Percentiles rank a stretch among this genome's conserved stretches.
Evolutionary conservation across 768 basidiomycete species (phyloP).

Genomic region (Boletus tylopilopsis): DNA sequence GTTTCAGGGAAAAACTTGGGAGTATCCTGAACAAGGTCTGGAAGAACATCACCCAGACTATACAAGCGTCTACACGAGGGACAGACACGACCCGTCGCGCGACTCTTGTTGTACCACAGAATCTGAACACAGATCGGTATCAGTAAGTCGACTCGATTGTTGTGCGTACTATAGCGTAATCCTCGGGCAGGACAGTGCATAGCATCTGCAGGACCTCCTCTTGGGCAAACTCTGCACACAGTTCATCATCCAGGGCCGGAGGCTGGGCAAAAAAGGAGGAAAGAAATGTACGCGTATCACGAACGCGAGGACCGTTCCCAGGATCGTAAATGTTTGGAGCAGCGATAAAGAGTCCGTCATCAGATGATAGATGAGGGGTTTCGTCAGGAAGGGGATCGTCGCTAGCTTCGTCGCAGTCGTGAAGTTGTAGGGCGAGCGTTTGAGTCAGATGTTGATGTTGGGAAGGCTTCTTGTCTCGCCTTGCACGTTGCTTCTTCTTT

Average conservation of each 20-base stretch:
- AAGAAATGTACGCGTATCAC: conserved; percentile 63
- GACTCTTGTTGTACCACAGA: conserved; percentile 84
- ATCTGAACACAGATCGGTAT: conserved; percentile 41
- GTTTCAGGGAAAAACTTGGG: conserved; percentile 14
- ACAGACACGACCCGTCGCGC: conserved; percentile 65
- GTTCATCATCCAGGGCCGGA: conserved; percentile 56
- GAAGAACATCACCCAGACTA: conserved; percentile 60
- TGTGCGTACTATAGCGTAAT: conserved; percentile 70
- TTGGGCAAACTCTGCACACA: conserved; percentile 77
- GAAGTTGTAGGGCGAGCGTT: neutral
- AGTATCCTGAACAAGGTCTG: conserved; percentile 39
- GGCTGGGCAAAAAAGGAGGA: conserved; percentile 64
- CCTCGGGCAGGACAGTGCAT: conserved; percentile 62
- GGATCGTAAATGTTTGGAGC: conserved; percentile 71
- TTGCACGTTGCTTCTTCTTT: conserved; percentile 35
- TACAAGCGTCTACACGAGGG: conserved; percentile 76
- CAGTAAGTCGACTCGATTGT: conserved; percentile 19
- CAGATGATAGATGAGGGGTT: neutral
- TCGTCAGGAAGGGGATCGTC: conserved; percentile 11
- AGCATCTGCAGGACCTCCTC: conserved; percentile 75
- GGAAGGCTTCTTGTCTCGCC: conserved; percentile 31
- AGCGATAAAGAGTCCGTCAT: conserved; percentile 28
- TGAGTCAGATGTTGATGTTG: neutral
- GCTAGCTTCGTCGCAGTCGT: conserved; percentile 4
- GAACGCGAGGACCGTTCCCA: conserved; percentile 75